Base-by-base conservation (phyloP, 2,329 filamentous ascomycete species). In the Colletotrichum gloeosporioides region DNA sequence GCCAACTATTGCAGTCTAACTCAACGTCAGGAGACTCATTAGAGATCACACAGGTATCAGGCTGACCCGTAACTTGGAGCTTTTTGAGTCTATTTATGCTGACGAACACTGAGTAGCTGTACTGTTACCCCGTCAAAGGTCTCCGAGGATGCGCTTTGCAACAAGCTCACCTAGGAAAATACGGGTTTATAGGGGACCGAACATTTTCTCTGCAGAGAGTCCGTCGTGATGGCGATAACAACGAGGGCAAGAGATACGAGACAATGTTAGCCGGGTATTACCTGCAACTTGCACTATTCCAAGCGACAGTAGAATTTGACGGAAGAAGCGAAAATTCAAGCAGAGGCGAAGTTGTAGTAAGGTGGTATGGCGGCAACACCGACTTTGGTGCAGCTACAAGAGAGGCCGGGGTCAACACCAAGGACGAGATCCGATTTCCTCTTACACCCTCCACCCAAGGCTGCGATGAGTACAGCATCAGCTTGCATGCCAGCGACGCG, bases 401-500 rank as follows among this genome's bases (percentile, higher is more conserved):
- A 31, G 63, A 18, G 3, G 32, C 25, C 1, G 53, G 34, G 22
- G 8, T 69, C 8, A 68, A 25, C 7, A 53, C 53, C 15, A 12
- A 18, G 8, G 34, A 68, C 8, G 34, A 68, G 36, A 73, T 68
- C 8, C 27, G 70, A 34, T 62, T 68, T n/a, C 15, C 36, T 18
- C 36, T 68, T 7, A 7, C 8, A 3, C 55, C 63, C 10, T 61
- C 63, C 6, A 61, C n/a, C 3, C 9, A 49, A 25, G 81, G 79
- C 0, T 83, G 93, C 3, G 82, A 87, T 0, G 83, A 83, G 32
- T 80, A 92, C 1, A 83, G 89, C 6, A 84, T 95, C 68, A 85
- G 87, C 44, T 88, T 96, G 80, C 90, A 94, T 78, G 84, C 85
- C 67, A 94, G 92, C 80, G 82, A 87, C 1, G 90, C 91, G 1